phyloP scores from a whole-genome alignment of 352 stramenopile species.

The Paralagenidium karlingii region DNA sequence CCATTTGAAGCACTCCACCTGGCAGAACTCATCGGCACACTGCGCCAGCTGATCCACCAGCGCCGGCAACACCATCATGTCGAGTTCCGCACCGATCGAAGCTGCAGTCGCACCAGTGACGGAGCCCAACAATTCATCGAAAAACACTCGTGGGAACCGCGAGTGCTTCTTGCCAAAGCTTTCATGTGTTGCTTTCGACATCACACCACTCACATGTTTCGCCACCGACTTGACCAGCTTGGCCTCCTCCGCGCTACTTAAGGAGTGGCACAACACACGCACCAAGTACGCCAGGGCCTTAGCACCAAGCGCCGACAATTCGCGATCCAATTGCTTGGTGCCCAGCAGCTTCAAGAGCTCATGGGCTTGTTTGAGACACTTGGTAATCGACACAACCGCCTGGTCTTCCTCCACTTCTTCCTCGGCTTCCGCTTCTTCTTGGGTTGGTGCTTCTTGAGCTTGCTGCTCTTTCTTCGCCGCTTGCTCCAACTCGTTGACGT shows the following conservation, averaged over 20 bases:
- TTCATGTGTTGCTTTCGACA: constrained; percentile 16
- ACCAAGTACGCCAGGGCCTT: constrained; percentile 47
- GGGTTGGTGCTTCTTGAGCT: constrained; percentile 15
- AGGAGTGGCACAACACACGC: constrained; percentile 21
- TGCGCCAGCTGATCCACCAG: too few relatives aligned
- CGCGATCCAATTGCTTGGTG: not conserved
- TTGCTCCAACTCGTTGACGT: too few relatives aligned
- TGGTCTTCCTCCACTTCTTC: constrained; percentile 49
- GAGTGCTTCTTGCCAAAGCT: constrained; percentile 77
- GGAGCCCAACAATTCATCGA: constrained; percentile 79
- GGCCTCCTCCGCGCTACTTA: not conserved
- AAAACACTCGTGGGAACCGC: constrained; percentile 48
- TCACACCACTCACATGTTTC: not conserved
- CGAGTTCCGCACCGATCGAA: too few relatives aligned
- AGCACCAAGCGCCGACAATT: constrained; percentile 13
- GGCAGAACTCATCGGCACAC: too few relatives aligned
- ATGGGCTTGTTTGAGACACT: not conserved
- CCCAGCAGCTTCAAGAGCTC: constrained; percentile 5
- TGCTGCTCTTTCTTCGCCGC: constrained; percentile 9
- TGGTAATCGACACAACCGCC: constrained; percentile 16
- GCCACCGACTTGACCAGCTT: constrained; percentile 9
- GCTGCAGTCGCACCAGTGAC: too few relatives aligned
- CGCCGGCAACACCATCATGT: too few relatives aligned
- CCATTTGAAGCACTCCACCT: too few relatives aligned
- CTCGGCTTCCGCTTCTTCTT: constrained; percentile 29